Conservation (phyloP, 352 stramenopile species). For the Nothophytophthora sp. region DNA sequence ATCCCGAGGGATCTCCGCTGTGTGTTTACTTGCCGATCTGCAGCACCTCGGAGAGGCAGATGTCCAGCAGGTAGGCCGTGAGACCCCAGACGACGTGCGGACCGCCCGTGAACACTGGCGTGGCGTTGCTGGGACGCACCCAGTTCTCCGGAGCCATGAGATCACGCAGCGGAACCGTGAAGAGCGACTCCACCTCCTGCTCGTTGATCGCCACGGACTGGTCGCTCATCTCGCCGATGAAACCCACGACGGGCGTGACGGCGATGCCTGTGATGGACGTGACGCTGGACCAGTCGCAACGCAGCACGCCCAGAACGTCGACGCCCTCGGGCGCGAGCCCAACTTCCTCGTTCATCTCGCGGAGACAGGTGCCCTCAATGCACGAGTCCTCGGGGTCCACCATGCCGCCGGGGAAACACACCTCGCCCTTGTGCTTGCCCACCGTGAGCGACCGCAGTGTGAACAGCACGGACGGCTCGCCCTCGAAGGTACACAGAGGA, state of each 20-base stretch:
- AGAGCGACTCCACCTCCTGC: constrained; percentile 95
- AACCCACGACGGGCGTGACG: constrained; percentile 98
- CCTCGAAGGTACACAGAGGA: constrained; percentile 96
- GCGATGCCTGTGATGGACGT: constrained; percentile 95
- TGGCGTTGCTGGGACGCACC: constrained; percentile 78
- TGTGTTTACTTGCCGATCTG: constrained; percentile 31
- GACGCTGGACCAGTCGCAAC: constrained; percentile 97
- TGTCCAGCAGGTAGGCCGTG: constrained; percentile 96
- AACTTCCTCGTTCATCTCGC: constrained; percentile 99
- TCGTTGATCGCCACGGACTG: constrained; percentile 93
- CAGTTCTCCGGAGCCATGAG: constrained; percentile 89
- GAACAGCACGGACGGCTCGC: constrained; percentile 95
- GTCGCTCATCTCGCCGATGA: constrained; percentile 93
- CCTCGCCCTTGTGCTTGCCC: constrained; percentile 94
- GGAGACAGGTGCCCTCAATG: constrained; percentile 96
- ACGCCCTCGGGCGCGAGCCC: constrained; percentile 78
- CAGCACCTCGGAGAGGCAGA: constrained; percentile 76
- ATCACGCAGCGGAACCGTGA: constrained; percentile 92
- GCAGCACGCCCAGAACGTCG: constrained; percentile 93
- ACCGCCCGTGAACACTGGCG: constrained; percentile 93
- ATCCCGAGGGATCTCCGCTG: too few relatives aligned
- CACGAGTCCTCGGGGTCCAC: constrained; percentile 92
- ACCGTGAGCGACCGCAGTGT: constrained; percentile 92
- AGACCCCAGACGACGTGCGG: constrained; percentile 97
- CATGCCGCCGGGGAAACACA: constrained; percentile 97